Conservation (phyloP, 768 basidiomycete species). For the Gymnopilus junonius region DNA sequence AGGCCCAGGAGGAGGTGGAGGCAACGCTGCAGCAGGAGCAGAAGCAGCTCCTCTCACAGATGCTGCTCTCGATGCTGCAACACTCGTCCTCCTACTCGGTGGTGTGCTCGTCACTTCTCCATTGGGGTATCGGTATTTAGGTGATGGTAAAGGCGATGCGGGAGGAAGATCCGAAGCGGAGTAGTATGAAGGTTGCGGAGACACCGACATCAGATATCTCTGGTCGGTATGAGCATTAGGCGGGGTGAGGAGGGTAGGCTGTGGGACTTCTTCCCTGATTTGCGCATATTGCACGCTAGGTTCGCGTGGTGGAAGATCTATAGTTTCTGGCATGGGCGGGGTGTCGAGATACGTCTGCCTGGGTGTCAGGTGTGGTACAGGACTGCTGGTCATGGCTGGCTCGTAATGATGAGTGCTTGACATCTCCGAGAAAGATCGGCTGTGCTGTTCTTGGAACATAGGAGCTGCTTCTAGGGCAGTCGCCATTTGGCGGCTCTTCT, state of each 20-base stretch:
- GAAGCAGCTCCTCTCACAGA: conserved; percentile 19
- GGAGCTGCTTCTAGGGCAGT: conserved; percentile 64
- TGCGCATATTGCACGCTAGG: conserved; percentile 31
- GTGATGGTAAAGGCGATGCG: conserved; percentile 62
- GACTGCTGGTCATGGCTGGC: conserved; percentile 40
- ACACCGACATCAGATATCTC: conserved; percentile 26
- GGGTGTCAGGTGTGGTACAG: conserved; percentile 39
- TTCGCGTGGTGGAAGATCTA: conserved; percentile 30
- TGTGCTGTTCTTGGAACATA: conserved; percentile 71
- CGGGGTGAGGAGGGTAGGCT: conserved; percentile 32
- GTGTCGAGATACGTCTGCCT: conserved; percentile 49
- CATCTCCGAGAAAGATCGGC: conserved; percentile 67
- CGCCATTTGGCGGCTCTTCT: conserved; percentile 38
- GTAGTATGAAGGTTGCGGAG: conserved; percentile 66
- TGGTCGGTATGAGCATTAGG: conserved; percentile 16
- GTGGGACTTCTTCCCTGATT: conserved; percentile 17
- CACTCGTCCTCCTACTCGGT: conserved; percentile 43
- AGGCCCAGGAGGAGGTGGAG: conserved; percentile 14
- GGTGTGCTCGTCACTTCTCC: conserved; percentile 51
- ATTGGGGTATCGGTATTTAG: conserved; percentile 48
- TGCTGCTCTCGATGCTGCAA: conserved; percentile 33
- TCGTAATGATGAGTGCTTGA: conserved; percentile 52
- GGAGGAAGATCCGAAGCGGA: conserved; percentile 68
- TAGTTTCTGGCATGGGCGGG: conserved; percentile 42
- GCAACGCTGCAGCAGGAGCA: too few relatives aligned